phyloP scores from a whole-genome alignment of 345 rosid species.

The Stellera chamaejasme region DNA sequence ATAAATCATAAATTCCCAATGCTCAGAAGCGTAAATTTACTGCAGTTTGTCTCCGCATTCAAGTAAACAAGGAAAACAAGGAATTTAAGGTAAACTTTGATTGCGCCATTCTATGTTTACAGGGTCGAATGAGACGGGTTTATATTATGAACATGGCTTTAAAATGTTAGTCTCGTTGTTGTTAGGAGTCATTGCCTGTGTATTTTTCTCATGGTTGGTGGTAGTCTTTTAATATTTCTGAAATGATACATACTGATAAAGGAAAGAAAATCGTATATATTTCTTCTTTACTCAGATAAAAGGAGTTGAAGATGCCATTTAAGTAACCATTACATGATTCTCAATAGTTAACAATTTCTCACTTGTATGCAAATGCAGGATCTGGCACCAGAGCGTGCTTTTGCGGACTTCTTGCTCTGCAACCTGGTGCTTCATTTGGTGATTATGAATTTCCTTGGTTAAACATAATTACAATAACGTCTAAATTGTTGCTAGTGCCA shows the following conservation, averaged over 20 bases:
- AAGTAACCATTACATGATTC: background rate
- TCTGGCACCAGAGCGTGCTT: slow-evolving; percentile 76
- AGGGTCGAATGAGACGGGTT: background rate
- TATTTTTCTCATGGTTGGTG: no score
- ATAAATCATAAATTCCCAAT: background rate
- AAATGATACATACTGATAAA: no score
- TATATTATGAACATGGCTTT: background rate
- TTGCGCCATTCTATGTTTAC: background rate
- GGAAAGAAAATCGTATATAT: no score
- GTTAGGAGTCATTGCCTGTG: no score
- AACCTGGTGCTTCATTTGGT: slow-evolving; percentile 88
- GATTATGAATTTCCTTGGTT: slow-evolving; percentile 71
- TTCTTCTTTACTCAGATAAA: background rate
- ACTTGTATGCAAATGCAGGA: slow-evolving; percentile 32
- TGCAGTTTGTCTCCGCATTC: slow-evolving; percentile 95
- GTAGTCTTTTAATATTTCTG: no score
- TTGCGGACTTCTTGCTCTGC: slow-evolving; percentile 88
- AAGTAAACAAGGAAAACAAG: slow-evolving; percentile 98
- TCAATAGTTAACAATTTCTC: slow-evolving; percentile 2
- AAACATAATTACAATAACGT: no score
- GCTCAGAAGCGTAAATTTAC: slow-evolving; percentile 11
- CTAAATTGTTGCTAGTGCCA: no score
- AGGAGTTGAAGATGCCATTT: background rate
- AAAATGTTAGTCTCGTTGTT: background rate
- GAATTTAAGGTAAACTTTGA: slow-evolving; percentile 61